Evolutionary conservation across 768 basidiomycete genomes (phyloP), one percentile per base, ranked within the genome.

Genomic region (Podaxis carcinomalis): DNA sequence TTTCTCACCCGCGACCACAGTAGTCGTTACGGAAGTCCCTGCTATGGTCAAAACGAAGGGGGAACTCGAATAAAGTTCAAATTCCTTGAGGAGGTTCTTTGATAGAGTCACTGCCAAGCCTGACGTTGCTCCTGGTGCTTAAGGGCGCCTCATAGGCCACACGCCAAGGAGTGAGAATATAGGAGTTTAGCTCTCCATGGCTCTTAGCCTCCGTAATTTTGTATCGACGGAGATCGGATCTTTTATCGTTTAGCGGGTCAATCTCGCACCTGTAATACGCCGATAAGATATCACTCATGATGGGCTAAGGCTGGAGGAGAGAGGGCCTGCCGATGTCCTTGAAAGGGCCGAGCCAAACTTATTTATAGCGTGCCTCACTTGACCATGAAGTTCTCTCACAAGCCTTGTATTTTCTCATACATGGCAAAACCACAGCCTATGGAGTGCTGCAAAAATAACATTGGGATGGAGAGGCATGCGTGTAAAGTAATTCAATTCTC

Each of bases 401-500:
- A 19, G 52, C 51, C 35, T 53, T 19, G 28, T 9, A n/a, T 23
- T 44, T 52, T 54, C 51, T 53, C 59, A 46, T 46, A 60, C 32
- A 19, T 4, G 51, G 51, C 28, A 46, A 35, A 37, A 60, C 32
- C 7, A 19, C 51, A 53, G 40, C 51, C 59, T 60, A 54, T 60
- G 42, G 14, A 25, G 32, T 10, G 42, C 51, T 44, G 51, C 44
- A 60, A 60, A 60, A 53, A 60, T 60, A 60, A 51, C 32, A 40
- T 46, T 23, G 6, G 21, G 27, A 25, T n/a, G 11, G 51, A 16
- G 59, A 21, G 51, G 32, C 57, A 58, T 58, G 57, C 32, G 57
- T 50, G 57, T 58, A 50, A 21, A 36, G 7, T 14, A 50, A 49
- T 37, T 28, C 36, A 58, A 14, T 50, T 58, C 57, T 50, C 57